Base-by-base conservation (phyloP, 306 rosid genomes). In the Acacia crassicarpa region DNA sequence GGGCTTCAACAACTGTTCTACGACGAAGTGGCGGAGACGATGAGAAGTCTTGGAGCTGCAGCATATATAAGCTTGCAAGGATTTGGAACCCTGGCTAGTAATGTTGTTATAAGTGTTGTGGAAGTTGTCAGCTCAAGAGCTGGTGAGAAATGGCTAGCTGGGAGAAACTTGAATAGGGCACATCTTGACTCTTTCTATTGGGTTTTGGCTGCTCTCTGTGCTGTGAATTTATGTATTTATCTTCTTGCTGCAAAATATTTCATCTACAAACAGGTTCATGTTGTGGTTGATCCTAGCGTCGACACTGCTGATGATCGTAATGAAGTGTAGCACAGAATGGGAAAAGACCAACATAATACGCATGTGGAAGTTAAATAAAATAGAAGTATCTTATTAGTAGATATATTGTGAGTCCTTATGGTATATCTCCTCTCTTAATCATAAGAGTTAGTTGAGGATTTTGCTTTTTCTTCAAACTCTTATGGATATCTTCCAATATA, bases 11-110 rank as follows among this genome's bases (percentile, higher is more conserved):
- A 90, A 14, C 46, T 92, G 61, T 90, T 89, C 81, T 91, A 94
- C 53, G 93, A 88, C 32, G 93, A 94, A 80, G 89, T 94, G 94
- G 97, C 93, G 0, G 84, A 85, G 3, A 43, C 77, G 0, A 43
- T 90, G 87, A 87, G 94, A 51, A 91, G 98, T 75, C 38, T 91
- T 4, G 98, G 98, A 9, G 93, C 97, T 0, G 97, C 97, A 9
- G 92, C 97, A 2, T 88, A 85, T 67, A 62, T 91, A 13, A 90
- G 93, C 53, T 78, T 87, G 1, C 22, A 83, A 0, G 97, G 97
- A 8, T 79, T 89, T 30, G 98, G 94, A 22, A 88, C 86, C 82
- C 89, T 90, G 66, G 27, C 61, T 3, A 83, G 93, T 9, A 89
- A 54, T 71, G 86, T 79, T 2, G 15, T 90, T 19, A 90, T 92